Base-by-base conservation (phyloP, 2,329 filamentous ascomycete species). In the Trichoderma cornu-damae region DNA sequence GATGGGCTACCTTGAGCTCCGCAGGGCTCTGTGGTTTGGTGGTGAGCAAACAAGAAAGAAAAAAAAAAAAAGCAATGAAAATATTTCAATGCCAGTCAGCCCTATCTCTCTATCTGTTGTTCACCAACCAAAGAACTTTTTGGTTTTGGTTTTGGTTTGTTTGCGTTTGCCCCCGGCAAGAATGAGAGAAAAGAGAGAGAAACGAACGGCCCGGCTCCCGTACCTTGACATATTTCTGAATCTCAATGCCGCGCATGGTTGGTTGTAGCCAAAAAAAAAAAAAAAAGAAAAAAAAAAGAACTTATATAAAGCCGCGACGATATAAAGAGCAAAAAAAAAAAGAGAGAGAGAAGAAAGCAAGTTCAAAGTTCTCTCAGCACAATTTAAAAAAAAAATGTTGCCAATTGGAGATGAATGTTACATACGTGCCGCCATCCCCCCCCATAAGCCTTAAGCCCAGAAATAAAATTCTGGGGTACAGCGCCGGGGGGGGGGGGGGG, bases 211-310 rank as follows among this genome's bases (percentile, higher is more conserved):
- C 3, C 20, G 12, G 6, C 24, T n/a, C 53, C n/a, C n/a, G n/a
- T 18, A 88, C 87, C 76, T 88, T 85, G 73, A 90, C 85, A 67
- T 90, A 90, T 79, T 88, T 76, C 63, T 78, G 82, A 58, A 91
- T 74, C 70, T 90, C 83, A 58, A 91, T 89, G 66, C 83, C 89
- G 65, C 83, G 84, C 89, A 93, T 93, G 51, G 62, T 85, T 18
- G 8, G 7, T 22, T n/a, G 22, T 18, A 14, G 35, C 26, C 8
- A 34, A 40, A n/a, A 7, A 52, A 30, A 32, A 26, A 12, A 14
- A 6, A 24, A 18, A 11, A 16, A 9, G 9, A 6, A 47, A 47
- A n/a, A 18, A 38, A 52, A 30, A 20, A 22, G 32, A 5, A 30
- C 5, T 30, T n/a, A n/a, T n/a, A n/a, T n/a, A n/a, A n/a, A n/a